Percentiles rank a stretch among this genome's conserved stretches.
These are phyloP conservation scores for Tylopilus felleus DNA, from an alignment of 768 basidiomycete species.

Conservation along the genomic window DNA sequence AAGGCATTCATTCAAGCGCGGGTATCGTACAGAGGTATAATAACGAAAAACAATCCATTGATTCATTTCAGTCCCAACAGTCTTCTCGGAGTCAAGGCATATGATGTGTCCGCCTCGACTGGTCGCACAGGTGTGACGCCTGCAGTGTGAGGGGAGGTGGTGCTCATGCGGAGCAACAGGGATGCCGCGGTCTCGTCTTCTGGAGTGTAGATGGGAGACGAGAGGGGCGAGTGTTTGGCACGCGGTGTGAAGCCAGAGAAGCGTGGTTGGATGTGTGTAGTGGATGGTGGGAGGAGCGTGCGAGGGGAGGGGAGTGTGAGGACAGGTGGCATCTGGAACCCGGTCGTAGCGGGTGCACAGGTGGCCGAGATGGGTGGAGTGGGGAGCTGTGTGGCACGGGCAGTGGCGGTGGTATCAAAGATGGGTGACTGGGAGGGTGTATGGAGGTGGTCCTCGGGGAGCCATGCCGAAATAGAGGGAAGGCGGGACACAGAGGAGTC, in stretches of 20 bases:
- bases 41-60: background rate
- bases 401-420: slow-evolving; percentile 30
- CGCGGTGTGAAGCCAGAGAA: slow-evolving; percentile 22
- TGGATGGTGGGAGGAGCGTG: slow-evolving; percentile 14
- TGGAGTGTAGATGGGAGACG: slow-evolving; percentile 34
- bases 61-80: slow-evolving; percentile 23
- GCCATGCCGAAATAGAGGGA: slow-evolving; percentile 69
- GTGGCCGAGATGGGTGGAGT: slow-evolving; percentile 57
- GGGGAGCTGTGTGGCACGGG: slow-evolving; percentile 37
- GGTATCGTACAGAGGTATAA: slow-evolving; percentile 1
- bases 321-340: slow-evolving; percentile 36
- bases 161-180: slow-evolving; percentile 60
- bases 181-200: slow-evolving; percentile 73
- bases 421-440: slow-evolving; percentile 33
- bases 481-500: slow-evolving; percentile 39
- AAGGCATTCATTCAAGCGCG: background rate
- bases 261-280: slow-evolving; percentile 17
- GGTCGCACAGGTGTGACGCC: background rate
- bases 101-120: background rate
- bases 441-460: slow-evolving; percentile 41
- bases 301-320: slow-evolving; percentile 39
- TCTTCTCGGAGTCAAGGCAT: slow-evolving; percentile 27
- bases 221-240: slow-evolving; percentile 20
- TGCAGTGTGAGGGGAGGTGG: slow-evolving; percentile 12
- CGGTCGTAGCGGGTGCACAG: slow-evolving; percentile 39